Percentiles rank a stretch among this genome's conserved stretches.
These are phyloP conservation scores for Termitomyces sp. DNA, from an alignment of 768 basidiomycete genomes.

Conservation along the genomic window DNA sequence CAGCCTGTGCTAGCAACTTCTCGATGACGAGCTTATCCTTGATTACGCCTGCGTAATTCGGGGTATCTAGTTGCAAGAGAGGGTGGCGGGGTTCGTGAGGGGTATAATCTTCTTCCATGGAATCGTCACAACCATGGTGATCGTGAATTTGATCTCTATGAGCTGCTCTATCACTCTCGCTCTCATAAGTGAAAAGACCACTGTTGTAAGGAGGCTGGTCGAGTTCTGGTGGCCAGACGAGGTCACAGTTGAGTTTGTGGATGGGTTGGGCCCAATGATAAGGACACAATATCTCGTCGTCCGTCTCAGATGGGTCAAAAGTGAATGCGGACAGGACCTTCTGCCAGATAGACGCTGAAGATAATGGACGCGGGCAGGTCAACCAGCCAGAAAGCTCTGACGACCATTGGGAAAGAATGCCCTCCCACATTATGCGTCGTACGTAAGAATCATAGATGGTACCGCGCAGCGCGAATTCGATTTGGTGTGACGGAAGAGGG, in stretches of 20 bases:
- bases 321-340: slow-evolving; percentile 15
- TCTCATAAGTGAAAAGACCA: neutral
- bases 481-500: slow-evolving; percentile 60
- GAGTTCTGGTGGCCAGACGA: slow-evolving; percentile 74
- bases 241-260: slow-evolving; percentile 74
- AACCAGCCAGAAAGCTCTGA: slow-evolving; percentile 61
- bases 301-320: slow-evolving; percentile 24
- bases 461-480: slow-evolving; percentile 65
- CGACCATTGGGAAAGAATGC: slow-evolving; percentile 64
- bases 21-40: slow-evolving; percentile 67
- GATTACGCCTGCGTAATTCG: slow-evolving; percentile 70
- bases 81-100: slow-evolving; percentile 8
- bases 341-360: slow-evolving; percentile 20
- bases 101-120: slow-evolving; percentile 1
- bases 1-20: slow-evolving; percentile 76
- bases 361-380: slow-evolving; percentile 31
- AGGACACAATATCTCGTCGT: slow-evolving; percentile 65
- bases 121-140: slow-evolving; percentile 8
- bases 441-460: slow-evolving; percentile 87
- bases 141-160: slow-evolving; percentile 8
- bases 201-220: slow-evolving; percentile 40
- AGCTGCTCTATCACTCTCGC: neutral
- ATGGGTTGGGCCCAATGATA: slow-evolving; percentile 72
- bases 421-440: slow-evolving; percentile 84
- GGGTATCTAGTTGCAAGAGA: slow-evolving; percentile 74